Conservation (phyloP, 2,329 filamentous ascomycete species). For the Spiromastix sp. region DNA sequence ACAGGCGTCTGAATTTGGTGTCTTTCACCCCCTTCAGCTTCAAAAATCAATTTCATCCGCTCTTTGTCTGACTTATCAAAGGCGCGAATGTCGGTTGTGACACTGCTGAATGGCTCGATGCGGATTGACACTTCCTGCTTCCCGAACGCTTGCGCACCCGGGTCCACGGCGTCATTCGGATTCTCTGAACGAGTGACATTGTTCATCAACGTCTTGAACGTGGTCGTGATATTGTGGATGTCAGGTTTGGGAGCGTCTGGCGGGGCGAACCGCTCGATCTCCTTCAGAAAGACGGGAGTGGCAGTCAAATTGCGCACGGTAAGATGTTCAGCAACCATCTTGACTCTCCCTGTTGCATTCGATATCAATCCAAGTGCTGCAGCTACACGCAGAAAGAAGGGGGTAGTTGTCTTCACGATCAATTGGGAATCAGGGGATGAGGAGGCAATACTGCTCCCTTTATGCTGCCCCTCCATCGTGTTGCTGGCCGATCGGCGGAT, state of each 20-base stretch:
- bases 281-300: conserved; percentile 60
- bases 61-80: conserved; percentile 50
- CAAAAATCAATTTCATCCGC: conserved; percentile 64
- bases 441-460: too few relatives aligned
- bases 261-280: conserved; percentile 62
- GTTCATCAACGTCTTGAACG: conserved; percentile 33
- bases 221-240: conserved; percentile 35
- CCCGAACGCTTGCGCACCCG: conserved; percentile 50
- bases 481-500: too few relatives aligned
- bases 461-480: too few relatives aligned
- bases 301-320: conserved; percentile 75
- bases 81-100: conserved; percentile 51
- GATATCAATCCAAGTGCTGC: too few relatives aligned
- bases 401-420: too few relatives aligned
- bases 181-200: conserved; percentile 31
- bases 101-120: conserved; percentile 58
- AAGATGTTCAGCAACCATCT: conserved; percentile 30
- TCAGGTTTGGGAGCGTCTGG: conserved; percentile 30
- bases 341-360: too few relatives aligned
- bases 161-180: conserved; percentile 33
- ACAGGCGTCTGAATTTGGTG: conserved; percentile 68
- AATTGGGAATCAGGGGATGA: too few relatives aligned
- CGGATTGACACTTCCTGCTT: conserved; percentile 52
- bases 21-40: conserved; percentile 46
- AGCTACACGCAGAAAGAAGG: too few relatives aligned